Evolutionary conservation across 768 basidiomycete genomes (phyloP).

Genomic region (Flagelloscypha sp.): DNA sequence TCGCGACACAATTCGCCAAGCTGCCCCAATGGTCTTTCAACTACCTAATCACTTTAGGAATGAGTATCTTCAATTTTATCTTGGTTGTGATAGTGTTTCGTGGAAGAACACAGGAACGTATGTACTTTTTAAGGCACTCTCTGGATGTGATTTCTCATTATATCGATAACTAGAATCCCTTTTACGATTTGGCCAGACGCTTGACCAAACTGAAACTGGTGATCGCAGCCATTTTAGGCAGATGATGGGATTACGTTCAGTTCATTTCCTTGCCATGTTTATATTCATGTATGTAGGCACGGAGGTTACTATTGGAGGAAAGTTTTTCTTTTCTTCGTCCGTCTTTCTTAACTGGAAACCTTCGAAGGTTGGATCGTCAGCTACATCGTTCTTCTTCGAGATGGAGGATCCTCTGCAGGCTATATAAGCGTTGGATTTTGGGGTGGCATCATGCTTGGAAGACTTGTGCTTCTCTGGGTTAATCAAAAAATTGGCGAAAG

Average conservation of each 20-base stretch:
- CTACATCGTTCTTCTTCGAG: constrained; percentile 25
- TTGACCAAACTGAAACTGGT: constrained; percentile 12
- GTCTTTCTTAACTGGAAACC: background rate
- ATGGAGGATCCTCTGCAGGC: constrained; percentile 31
- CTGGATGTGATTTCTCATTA: background rate
- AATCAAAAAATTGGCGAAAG: constrained; percentile 24
- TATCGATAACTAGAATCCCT: background rate
- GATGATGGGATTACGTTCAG: constrained; percentile 25
- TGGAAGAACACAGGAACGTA: constrained; percentile 47
- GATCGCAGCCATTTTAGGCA: constrained; percentile 27
- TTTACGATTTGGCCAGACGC: too few species aligned
- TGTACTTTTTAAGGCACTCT: constrained; percentile 20
- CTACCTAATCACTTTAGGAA: constrained; percentile 30
- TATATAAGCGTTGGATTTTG: constrained; percentile 34
- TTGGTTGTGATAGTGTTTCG: constrained; percentile 37
- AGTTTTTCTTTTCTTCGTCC: background rate
- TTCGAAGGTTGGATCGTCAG: constrained; percentile 33
- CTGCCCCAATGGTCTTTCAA: constrained; percentile 30
- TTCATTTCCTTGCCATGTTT: constrained; percentile 30
- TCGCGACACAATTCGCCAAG: constrained; percentile 43
- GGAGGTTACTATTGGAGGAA: constrained; percentile 31
- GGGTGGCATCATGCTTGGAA: constrained; percentile 23
- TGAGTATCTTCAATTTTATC: constrained; percentile 32
- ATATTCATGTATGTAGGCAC: constrained; percentile 30
- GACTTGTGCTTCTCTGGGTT: constrained; percentile 20